A percentile compares a stretch with the other conserved stretches of the same genome.
phyloP scores from a whole-genome alignment of 2,329 filamentous ascomycete species.

The Aspergillus glaucus region DNA sequence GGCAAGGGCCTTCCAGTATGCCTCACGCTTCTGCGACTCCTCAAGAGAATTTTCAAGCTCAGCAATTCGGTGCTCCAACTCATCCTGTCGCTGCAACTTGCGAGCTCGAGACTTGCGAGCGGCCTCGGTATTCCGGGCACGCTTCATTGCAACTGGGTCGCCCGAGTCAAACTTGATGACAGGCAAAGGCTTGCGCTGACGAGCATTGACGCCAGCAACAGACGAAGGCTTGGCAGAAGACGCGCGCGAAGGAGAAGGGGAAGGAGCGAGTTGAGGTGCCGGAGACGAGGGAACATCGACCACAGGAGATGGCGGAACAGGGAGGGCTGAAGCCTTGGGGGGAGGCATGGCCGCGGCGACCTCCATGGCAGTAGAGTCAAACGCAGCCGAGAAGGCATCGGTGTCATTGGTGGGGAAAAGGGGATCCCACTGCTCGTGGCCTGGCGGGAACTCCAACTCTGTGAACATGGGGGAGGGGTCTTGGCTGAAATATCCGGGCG shows the following conservation, averaged over 20 bases:
- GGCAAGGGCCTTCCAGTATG: constrained; percentile 33
- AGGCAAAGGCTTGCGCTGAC: constrained; percentile 73
- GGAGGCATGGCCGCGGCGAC: constrained; percentile 19
- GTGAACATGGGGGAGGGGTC: constrained; percentile 73
- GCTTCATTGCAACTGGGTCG: constrained; percentile 80
- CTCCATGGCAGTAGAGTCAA: constrained; percentile 30
- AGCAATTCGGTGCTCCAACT: constrained; percentile 66
- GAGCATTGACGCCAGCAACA: constrained; percentile 62
- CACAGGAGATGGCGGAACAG: constrained; percentile 17
- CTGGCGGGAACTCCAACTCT: constrained; percentile 49
- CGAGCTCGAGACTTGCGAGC: constrained; percentile 88
- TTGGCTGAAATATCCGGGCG: constrained; percentile 62
- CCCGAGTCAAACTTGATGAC: constrained; percentile 68
- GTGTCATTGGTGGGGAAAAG: constrained; percentile 39
- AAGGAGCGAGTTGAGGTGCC: constrained; percentile 32
- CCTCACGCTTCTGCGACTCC: constrained; percentile 29
- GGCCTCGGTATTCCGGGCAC: constrained; percentile 86
- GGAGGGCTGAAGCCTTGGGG: constrained; percentile 11
- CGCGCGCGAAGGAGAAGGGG: constrained; percentile 33
- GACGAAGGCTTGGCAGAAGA: constrained; percentile 59
- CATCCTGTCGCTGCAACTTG: constrained; percentile 70
- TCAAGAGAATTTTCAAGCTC: constrained; percentile 52
- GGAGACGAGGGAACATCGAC: constrained; percentile 32
- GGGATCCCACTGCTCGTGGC: constrained; percentile 61
- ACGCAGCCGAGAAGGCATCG: constrained; percentile 19